These are phyloP conservation scores for Fusarium austroafricanum DNA, from an alignment of 2,329 filamentous ascomycete genomes.

Conservation along the genomic window DNA sequence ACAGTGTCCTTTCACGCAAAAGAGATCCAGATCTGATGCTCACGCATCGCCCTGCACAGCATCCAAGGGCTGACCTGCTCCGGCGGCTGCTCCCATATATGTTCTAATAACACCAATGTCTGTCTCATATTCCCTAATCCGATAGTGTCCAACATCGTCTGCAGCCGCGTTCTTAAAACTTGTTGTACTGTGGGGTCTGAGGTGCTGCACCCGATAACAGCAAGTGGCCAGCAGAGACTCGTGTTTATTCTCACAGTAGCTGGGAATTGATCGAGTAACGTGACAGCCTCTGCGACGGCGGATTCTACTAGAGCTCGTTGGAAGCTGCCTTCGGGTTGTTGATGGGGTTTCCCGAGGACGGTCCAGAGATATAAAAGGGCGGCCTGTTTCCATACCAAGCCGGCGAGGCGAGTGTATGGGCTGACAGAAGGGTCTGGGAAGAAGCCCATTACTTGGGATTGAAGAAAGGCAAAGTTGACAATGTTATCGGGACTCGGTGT, in stretches of 20 bases:
- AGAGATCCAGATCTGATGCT: slow-evolving; percentile 61
- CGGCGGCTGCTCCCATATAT: slow-evolving; percentile 54
- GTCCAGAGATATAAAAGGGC: slow-evolving; percentile 57
- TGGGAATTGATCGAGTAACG: slow-evolving; percentile 49
- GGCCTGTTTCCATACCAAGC: slow-evolving; percentile 58
- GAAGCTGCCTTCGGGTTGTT: slow-evolving; percentile 29
- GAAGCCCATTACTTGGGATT: slow-evolving; percentile 56
- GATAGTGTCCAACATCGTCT: slow-evolving; percentile 52
- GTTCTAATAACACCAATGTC: slow-evolving; percentile 55
- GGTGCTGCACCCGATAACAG: slow-evolving; percentile 54
- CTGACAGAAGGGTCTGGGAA: slow-evolving; percentile 51
- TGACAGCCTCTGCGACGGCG: slow-evolving; percentile 48
- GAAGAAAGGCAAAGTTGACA: slow-evolving; percentile 56
- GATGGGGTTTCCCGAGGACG: slow-evolving; percentile 48
- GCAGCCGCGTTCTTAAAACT: slow-evolving; percentile 50
- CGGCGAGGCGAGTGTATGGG: slow-evolving; percentile 54
- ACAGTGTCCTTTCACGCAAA: slow-evolving; percentile 53
- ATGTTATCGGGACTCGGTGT: slow-evolving; percentile 55
- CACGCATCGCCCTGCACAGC: slow-evolving; percentile 58
- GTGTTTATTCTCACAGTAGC: slow-evolving; percentile 53
- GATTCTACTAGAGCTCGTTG: slow-evolving; percentile 45
- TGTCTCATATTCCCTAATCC: slow-evolving; percentile 60
- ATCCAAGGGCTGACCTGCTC: slow-evolving; percentile 55
- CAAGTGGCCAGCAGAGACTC: slow-evolving; percentile 55
- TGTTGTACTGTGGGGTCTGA: slow-evolving; percentile 51